A percentile compares a stretch with the other conserved stretches of the same genome.
phyloP scores from a whole-genome alignment of 2,329 filamentous ascomycete genomes.

The Didymella segeticola region DNA sequence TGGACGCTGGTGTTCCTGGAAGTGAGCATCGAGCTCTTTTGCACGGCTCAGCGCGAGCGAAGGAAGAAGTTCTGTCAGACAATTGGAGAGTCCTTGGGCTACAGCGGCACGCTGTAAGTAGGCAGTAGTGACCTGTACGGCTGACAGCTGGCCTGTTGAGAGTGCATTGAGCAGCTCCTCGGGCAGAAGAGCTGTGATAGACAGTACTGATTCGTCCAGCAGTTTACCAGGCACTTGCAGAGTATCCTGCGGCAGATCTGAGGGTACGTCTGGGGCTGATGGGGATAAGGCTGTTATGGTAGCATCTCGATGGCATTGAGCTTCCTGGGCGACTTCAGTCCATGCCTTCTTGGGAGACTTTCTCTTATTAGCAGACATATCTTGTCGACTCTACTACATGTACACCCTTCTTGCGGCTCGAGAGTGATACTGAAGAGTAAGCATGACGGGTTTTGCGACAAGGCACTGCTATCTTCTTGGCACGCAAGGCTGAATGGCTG shows the following conservation, averaged over 20 bases:
- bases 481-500: conserved; percentile 3
- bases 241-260: conserved; percentile 31
- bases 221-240: conserved; percentile 24
- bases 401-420: too few relatives aligned
- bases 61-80: conserved; percentile 37
- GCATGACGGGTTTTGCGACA: neutral
- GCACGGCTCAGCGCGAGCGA: conserved; percentile 49
- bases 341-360: conserved; percentile 23
- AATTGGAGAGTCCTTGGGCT: conserved; percentile 35
- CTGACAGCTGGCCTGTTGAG: conserved; percentile 28
- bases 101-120: conserved; percentile 37
- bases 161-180: conserved; percentile 29
- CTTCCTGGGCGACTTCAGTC: conserved; percentile 35
- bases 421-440: neutral
- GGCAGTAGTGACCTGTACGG: conserved; percentile 33
- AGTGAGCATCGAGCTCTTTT: conserved; percentile 51
- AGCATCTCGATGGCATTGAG: conserved; percentile 34
- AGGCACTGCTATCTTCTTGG: neutral
- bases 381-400: neutral
- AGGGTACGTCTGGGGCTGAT: conserved; percentile 25
- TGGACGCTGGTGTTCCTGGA: conserved; percentile 44
- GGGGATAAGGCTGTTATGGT: conserved; percentile 31
- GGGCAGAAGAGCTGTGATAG: conserved; percentile 30
- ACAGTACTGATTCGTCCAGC: conserved; percentile 17
- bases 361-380: conserved; percentile 5